These are phyloP conservation scores for Chimonanthus salicifolius DNA, from an alignment of 164 flowering plant species.

Conservation along the genomic window DNA sequence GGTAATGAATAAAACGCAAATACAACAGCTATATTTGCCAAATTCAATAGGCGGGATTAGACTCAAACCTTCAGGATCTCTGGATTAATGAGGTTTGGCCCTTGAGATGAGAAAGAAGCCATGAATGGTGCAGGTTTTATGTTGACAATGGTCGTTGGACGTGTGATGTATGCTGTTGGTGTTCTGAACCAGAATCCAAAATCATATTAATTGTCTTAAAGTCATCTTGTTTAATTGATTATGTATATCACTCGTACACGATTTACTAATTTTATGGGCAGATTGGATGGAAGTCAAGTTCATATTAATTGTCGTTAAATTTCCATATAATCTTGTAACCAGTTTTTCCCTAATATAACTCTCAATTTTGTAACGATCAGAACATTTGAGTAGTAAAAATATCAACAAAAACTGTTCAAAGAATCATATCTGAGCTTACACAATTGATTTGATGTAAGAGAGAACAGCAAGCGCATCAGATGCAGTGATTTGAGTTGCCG, in stretches of 20 bases:
- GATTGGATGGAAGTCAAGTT: background rate
- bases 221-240: too few species aligned
- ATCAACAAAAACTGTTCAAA: background rate
- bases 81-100: conserved; percentile 62
- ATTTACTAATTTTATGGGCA: too few species aligned
- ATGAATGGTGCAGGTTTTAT: conserved; percentile 67
- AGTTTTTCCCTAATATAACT: background rate
- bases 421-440: conserved; percentile 7
- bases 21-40: background rate
- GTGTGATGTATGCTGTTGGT: conserved; percentile 50
- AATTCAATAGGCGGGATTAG: background rate
- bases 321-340: background rate
- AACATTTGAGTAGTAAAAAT: background rate
- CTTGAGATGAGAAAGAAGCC: conserved; percentile 80
- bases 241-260: too few species aligned
- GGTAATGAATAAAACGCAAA: background rate
- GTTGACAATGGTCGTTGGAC: conserved; percentile 27
- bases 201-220: background rate
- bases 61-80: conserved; percentile 69
- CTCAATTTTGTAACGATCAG: background rate
- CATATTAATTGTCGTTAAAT: background rate
- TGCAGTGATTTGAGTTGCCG: conserved; percentile 40
- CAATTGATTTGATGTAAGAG: conserved; percentile 40
- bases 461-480: conserved; percentile 29
- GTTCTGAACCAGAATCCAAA: conserved; percentile 22